Conservation (phyloP, 2,329 filamentous ascomycete species). For the Pseudocercospora fuligena region DNA sequence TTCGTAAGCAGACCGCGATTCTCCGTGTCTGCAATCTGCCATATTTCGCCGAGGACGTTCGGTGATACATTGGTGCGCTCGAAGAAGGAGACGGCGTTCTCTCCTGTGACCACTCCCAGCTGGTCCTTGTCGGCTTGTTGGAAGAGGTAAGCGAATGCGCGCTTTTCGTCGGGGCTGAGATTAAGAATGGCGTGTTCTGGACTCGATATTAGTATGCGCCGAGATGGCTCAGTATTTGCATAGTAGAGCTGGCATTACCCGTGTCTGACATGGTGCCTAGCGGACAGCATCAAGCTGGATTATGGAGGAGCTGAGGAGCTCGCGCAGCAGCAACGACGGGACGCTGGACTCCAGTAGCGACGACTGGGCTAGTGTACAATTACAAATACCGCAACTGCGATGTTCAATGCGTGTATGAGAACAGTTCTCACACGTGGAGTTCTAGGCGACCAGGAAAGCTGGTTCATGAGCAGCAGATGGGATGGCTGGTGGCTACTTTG, state of each 20-base stretch:
- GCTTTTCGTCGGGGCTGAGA: constrained; percentile 88
- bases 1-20: constrained; percentile 93
- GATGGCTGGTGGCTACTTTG: background rate
- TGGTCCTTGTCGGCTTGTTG: constrained; percentile 88
- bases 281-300: constrained; percentile 21
- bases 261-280: constrained; percentile 32
- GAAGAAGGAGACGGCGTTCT: constrained; percentile 96
- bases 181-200: constrained; percentile 56
- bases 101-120: constrained; percentile 92
- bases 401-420: background rate
- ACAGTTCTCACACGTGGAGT: background rate
- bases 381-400: background rate
- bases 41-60: constrained; percentile 91
- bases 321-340: background rate
- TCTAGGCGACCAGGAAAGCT: background rate
- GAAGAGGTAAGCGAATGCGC: constrained; percentile 90
- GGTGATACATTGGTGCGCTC: constrained; percentile 91
- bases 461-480: background rate
- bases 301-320: background rate
- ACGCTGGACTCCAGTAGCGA: background rate
- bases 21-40: constrained; percentile 97
- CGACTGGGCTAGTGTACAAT: background rate
- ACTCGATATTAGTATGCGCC: constrained; percentile 15
- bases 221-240: background rate
- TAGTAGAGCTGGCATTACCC: constrained; percentile 18